Percentiles rank a stretch among this genome's conserved stretches.
These are phyloP conservation scores for Rutstroemia sydowiana DNA, from an alignment of 2,329 filamentous ascomycete genomes.

Conservation along the genomic window DNA sequence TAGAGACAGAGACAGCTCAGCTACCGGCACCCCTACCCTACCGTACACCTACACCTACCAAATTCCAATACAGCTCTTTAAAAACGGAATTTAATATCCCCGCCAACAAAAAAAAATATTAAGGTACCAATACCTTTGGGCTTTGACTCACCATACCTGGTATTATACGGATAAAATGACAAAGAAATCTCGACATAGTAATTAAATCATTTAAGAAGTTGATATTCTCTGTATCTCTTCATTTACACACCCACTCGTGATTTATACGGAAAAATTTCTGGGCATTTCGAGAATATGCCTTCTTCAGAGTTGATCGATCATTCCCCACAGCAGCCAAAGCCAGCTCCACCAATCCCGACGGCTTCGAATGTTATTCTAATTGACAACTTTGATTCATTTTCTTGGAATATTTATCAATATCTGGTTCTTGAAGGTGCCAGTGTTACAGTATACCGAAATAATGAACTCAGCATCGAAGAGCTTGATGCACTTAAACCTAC, in stretches of 20 bases:
- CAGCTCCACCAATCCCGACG: slow-evolving; percentile 63
- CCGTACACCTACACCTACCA: too few species aligned
- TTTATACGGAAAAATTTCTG: not conserved
- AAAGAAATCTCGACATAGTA: too few species aligned
- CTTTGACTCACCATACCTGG: too few species aligned
- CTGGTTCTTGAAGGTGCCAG: slow-evolving; percentile 89
- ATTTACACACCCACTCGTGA: not conserved
- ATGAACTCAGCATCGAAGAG: slow-evolving; percentile 80
- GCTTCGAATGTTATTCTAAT: slow-evolving; percentile 91
- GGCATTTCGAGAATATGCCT: slow-evolving; percentile 31
- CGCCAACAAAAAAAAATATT: too few species aligned
- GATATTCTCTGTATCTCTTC: too few species aligned
- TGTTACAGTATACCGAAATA: slow-evolving; percentile 86
- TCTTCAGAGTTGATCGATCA: slow-evolving; percentile 59
- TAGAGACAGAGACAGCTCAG: too few species aligned
- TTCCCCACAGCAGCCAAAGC: slow-evolving; percentile 77
- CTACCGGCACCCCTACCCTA: too few species aligned
- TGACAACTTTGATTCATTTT: slow-evolving; percentile 99
- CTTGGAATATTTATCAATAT: slow-evolving; percentile 99
- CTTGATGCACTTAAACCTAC: slow-evolving; percentile 79
- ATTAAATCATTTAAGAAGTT: too few species aligned
- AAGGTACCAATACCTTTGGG: too few species aligned
- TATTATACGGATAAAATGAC: too few species aligned
- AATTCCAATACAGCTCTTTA: too few species aligned
- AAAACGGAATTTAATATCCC: too few species aligned